Conservation (phyloP, 768 basidiomycete species). For the Pleurotus tuoliensis region DNA sequence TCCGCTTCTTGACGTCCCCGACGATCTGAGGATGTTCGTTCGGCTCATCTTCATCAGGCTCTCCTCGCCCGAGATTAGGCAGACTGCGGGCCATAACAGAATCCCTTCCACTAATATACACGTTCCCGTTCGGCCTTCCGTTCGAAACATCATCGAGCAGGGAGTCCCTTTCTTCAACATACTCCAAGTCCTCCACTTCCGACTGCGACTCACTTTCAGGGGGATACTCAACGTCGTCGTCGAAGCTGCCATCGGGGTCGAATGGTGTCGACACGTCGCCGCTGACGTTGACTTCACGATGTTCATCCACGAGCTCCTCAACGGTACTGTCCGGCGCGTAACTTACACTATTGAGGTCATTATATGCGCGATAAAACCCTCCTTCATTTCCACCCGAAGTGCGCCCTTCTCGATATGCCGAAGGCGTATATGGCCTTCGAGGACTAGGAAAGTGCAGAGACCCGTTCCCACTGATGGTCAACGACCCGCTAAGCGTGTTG, state of each 20-base stretch:
- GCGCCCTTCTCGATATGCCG: not conserved
- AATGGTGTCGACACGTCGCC: no score
- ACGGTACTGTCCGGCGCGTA: no score
- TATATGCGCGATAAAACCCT: not conserved
- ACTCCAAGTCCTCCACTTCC: not conserved
- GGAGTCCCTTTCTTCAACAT: not conserved
- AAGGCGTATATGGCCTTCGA: not conserved
- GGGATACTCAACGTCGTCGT: not conserved
- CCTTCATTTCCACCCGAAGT: not conserved
- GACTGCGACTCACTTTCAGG: not conserved
- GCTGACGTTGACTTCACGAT: no score
- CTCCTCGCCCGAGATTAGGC: conserved; percentile 1
- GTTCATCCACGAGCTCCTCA: no score
- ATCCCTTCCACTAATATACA: not conserved
- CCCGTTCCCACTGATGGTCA: not conserved
- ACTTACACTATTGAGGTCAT: not conserved
- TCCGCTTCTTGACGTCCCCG: not conserved
- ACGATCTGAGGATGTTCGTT: not conserved
- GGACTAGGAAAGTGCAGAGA: not conserved
- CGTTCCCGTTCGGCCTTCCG: not conserved
- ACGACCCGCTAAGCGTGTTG: conserved; percentile 4
- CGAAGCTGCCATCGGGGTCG: not conserved
- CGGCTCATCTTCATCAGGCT: not conserved
- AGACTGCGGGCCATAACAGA: conserved; percentile 6
- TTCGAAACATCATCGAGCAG: not conserved